Percentiles rank a stretch among this genome's conserved stretches.
phyloP scores from a whole-genome alignment of 179 eudicot genomes.

The Gypsophila paniculata region DNA sequence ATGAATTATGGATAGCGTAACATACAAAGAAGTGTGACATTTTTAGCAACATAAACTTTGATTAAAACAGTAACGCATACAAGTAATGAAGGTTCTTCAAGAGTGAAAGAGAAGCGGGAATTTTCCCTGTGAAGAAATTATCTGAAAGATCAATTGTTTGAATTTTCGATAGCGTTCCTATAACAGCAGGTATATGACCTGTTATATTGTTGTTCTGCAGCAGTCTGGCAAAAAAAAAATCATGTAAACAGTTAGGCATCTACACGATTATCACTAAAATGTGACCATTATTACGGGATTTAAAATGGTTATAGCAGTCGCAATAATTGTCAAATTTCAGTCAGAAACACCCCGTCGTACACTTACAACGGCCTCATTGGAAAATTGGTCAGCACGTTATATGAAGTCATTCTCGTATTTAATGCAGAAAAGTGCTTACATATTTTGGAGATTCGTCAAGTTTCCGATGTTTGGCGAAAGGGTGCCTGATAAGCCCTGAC shows the following conservation, averaged over 20 bases:
- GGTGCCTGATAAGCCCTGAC: constrained; percentile 61
- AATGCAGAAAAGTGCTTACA: constrained; percentile 47
- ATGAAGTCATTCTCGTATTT: constrained; percentile 15
- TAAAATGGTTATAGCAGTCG: too few relatives aligned
- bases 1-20: background rate
- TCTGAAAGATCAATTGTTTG: constrained; percentile 66
- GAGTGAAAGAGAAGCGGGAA: constrained; percentile 60
- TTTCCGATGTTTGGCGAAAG: constrained; percentile 77
- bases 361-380: too few relatives aligned
- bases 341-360: too few relatives aligned
- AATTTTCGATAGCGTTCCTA: constrained; percentile 67
- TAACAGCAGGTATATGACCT: constrained; percentile 60
- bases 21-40: background rate
- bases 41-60: background rate
- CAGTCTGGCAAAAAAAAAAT: constrained; percentile 41
- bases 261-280: too few relatives aligned
- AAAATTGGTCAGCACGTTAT: background rate
- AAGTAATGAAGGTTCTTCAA: constrained; percentile 54
- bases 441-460: constrained; percentile 64
- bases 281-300: too few relatives aligned
- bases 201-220: constrained; percentile 70
- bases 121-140: constrained; percentile 52
- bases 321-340: too few relatives aligned
- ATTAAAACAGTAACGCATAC: constrained; percentile 33
- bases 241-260: too few relatives aligned